Evolutionary conservation across 805 yeast species (phyloP), one percentile per base, ranked within the genome.

Genomic region (Lachancea dasiensis): DNA sequence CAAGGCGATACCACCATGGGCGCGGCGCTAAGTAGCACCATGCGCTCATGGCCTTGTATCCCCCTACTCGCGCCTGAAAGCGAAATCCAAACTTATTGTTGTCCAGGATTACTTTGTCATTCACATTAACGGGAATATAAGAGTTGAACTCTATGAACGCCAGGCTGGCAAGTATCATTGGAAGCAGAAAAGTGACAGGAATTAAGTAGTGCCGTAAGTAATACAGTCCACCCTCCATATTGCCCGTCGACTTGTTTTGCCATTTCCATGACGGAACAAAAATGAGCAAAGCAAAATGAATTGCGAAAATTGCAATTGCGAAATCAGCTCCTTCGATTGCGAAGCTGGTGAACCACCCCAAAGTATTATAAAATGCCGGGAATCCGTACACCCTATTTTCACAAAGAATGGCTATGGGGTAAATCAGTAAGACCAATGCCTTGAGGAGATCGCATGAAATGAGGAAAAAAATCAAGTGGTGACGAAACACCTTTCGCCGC

Each of bases 261-360:
- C 71, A 67, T 40, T 66, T 69, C 41, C 69, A 67, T 20, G 65
- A 68, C 1, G 90, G 86, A 42, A 67, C 65, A 58, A 85, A 83
- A 4, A 87, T 81, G 21, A 86, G 63, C 29, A 86, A 54, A 19
- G 77, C 85, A 7, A 90, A 81, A 60, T 87, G 95, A 11, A 86
- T 61, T 1, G 96, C 95, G 61, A 87, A 82, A 24, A 81, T 71
- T 22, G 86, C 64, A 36, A 86, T 87, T 13, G 92, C 87, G 24
- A 86, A 54, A 60, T 87, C 97, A 1, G 89, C 86, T 15, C 95
- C 95, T 59, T 85, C 94, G 10, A 83, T 81, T 16, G 86, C 71
- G 27, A 79, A 69, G 3, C 89, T 84, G 1, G 95, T 82, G 59
- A 85, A 78, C 67, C 83, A 86, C 2, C 95, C 95, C 24, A 81